Base-by-base conservation (phyloP, 345 rosid genomes). In the Salix exigua region DNA sequence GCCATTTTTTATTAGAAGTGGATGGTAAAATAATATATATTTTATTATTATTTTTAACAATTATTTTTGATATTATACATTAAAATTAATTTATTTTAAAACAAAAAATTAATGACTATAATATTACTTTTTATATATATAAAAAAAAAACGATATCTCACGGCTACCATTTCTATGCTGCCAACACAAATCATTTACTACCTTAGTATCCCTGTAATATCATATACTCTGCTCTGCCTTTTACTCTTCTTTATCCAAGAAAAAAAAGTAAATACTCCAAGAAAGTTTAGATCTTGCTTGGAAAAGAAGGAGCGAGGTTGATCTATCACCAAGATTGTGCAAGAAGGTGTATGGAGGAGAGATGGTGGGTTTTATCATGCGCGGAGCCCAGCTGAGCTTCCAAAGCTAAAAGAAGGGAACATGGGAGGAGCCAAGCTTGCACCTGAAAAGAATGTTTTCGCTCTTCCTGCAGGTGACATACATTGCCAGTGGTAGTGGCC, bases 381-480 rank as follows among this genome's bases (percentile, higher is more conserved):
- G 6, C 93, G 99, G 97, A 83, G 85, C 70, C 97, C 97, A 4
- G n/a, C 78, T 62, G 97, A 95, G 68, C 88, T 95, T 7, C 90
- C 96, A 0, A 91, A 93, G 99, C 85, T 93, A 30, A 76, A 83
- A 6, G 38, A 85, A 42, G 97, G 92, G 1, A 91, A 93, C 85
- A 93, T 95, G n/a, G 99, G 97, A 9, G 97, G 97, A 8, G 90
- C 97, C 31, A 93, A 93, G 80, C 94, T 95, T 53, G 87, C 86
- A 62, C 97, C 93, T 3, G 90, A 87, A 83, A 93, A 90, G 87
- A 30, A 84, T 75, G 99, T 97, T 62, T 82, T 95, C 35, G 97
- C 93, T 70, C 90, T 91, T 69, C 99, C 97, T 90, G 72, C 97
- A 94, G 71, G 97, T 94, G 33, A 94, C 97, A 18, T 91, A 91